Conservation (phyloP, 176 grass and related monocot species). For the Aegilops bicornis region DNA sequence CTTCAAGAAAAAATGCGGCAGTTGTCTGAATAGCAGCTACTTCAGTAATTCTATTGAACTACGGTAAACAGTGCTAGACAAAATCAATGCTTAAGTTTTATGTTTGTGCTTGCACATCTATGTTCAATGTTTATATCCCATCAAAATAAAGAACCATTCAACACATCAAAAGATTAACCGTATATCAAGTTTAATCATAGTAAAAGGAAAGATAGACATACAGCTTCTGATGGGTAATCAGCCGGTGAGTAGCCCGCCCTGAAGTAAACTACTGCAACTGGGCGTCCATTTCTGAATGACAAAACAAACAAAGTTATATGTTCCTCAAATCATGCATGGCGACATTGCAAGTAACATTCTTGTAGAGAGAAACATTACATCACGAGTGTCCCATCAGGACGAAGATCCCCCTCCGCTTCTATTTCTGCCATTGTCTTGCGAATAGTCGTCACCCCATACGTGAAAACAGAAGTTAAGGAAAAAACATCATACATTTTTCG, state of each 20-base stretch:
- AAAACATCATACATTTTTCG: background rate
- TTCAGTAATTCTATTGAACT: background rate
- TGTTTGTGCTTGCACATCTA: background rate
- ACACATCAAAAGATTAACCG: background rate
- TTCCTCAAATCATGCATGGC: background rate
- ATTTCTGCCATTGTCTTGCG: constrained; percentile 61
- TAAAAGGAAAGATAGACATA: constrained; percentile 21
- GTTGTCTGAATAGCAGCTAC: background rate
- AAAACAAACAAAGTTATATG: background rate
- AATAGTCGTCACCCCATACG: constrained; percentile 48
- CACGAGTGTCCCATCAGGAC: constrained; percentile 47
- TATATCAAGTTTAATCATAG: background rate
- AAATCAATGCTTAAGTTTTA: background rate
- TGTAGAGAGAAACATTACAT: constrained; percentile 24
- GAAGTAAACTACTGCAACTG: constrained; percentile 52
- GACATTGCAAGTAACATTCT: background rate
- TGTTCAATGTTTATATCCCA: background rate
- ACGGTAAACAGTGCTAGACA: background rate
- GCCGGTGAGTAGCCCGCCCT: constrained; percentile 62
- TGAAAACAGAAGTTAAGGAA: constrained; percentile 39
- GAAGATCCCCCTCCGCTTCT: constrained; percentile 43
- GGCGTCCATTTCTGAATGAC: constrained; percentile 34
- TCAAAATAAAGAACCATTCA: background rate
- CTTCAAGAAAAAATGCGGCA: background rate
- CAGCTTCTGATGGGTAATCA: constrained; percentile 64